phyloP scores from a whole-genome alignment of 225 moss, liverwort and hornwort genomes.

The Climacium dendroides region DNA sequence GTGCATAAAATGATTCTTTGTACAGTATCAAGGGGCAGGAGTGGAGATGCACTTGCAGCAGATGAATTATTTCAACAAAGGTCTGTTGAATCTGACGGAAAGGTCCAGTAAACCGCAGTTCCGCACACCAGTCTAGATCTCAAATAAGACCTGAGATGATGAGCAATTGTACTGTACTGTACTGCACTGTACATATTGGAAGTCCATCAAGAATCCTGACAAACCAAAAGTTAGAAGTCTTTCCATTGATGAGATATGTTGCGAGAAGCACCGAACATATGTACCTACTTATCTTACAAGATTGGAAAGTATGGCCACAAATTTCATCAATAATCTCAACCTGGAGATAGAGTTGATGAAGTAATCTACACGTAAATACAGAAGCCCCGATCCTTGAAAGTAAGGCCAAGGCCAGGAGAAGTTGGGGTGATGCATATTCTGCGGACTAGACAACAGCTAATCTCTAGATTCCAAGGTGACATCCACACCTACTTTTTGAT shows the following conservation, averaged over 20 bases:
- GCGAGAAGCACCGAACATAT: not conserved
- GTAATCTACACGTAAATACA: constrained; percentile 6
- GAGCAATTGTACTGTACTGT: not conserved
- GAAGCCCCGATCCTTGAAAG: not conserved
- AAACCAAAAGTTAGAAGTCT: not conserved
- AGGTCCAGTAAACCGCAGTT: not conserved
- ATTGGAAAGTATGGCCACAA: constrained; percentile 1
- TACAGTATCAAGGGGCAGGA: not conserved
- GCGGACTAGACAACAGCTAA: constrained; percentile 7
- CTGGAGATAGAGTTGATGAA: not conserved
- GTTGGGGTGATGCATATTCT: not conserved
- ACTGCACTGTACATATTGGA: not conserved
- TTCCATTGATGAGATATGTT: not conserved
- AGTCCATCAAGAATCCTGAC: not conserved
- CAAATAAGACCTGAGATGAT: not conserved
- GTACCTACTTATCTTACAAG: constrained; percentile 9
- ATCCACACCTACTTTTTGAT: constrained; percentile 53
- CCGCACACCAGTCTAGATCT: not conserved
- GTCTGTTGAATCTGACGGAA: not conserved
- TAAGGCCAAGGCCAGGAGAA: not conserved
- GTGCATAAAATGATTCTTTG: not conserved
- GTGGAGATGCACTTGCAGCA: not conserved
- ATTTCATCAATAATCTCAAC: not conserved
- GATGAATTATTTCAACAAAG: not conserved
- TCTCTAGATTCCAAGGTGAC: constrained; percentile 86